Percentiles rank a stretch among this genome's conserved stretches.
phyloP scores from a whole-genome alignment of 805 yeast species.

The Wickerhamomyces xylosicus region DNA sequence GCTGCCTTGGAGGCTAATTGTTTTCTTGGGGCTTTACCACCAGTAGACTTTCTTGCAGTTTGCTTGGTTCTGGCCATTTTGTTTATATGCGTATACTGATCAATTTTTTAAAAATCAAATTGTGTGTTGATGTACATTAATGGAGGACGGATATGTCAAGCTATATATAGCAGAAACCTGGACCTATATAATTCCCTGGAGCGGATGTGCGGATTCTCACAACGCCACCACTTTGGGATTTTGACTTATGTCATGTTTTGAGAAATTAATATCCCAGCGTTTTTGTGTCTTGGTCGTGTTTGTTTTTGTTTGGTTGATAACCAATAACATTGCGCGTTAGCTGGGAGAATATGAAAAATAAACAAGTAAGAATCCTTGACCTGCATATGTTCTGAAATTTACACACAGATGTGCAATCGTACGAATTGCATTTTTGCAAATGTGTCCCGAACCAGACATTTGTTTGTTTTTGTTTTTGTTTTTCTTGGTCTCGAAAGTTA shows the following conservation, averaged over 20 bases:
- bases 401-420: no score
- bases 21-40: slow-evolving; percentile 95
- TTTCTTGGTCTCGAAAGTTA: slow-evolving; percentile 11
- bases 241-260: not conserved
- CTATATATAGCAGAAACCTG: no score
- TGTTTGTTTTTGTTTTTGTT: not conserved
- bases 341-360: no score
- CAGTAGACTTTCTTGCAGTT: slow-evolving; percentile 91
- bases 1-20: slow-evolving; percentile 89
- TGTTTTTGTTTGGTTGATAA: no score
- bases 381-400: no score
- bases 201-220: no score
- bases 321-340: no score
- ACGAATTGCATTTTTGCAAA: not conserved
- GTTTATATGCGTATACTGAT: no score
- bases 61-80: slow-evolving; percentile 88
- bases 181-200: no score
- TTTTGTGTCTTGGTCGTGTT: not conserved
- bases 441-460: not conserved
- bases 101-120: not conserved
- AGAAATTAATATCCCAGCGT: not conserved
- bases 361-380: no score
- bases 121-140: not conserved
- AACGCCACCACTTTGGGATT: no score
- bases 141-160: not conserved